Base-by-base conservation (phyloP, 352 stramenopile genomes). In the Hyaloperonospora brassicae region DNA sequence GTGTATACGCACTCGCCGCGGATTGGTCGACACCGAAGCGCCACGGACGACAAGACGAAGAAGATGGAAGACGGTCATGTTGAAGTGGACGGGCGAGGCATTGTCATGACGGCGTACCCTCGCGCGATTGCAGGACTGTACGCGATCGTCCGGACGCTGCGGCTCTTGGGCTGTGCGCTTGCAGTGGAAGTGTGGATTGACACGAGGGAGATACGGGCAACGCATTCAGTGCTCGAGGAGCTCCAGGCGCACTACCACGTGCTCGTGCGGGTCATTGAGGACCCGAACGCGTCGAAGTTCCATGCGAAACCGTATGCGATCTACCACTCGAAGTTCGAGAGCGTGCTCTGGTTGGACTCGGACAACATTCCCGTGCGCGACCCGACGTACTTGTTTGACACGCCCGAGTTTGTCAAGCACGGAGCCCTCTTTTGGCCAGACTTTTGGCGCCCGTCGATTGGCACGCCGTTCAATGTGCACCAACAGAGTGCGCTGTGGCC, bases 351-450 rank as follows among this genome's bases (percentile, higher is more conserved):
- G 59, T 62, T 93, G 5, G 83, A 93, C 55, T 86, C 80, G 46
- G 83, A 93, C 49, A 93, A 93, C 46, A 75, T 91, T 13, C 79
- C 83, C 0, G 70, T 77, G 10, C 68, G 72, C 1, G 80, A 93
- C 52, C 83, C 83, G 45, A 93, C 79, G 54, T 93, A 89, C 61
- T 55, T 93, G 13, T 93, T 93, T 43, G 67, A 86, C 21, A 50
- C 72, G 22, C 62, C 69, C 1, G 79, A 88, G 62, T 93, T 90
- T 59, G 25, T 57, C 0, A 61, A 62, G 36, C 61, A 68, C 31
- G 83, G 83, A 40, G 80, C 83, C 12, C 68, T 93, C 7, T 93
- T 93, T 62, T 93, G 83, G 83, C 83, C 83, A 6, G 83, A 93
- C 55, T 93, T 91, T 46, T 93, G 83, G 83, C 71, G 76, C 39